These are phyloP conservation scores for Brasenia schreberi DNA, from an alignment of 164 flowering plant species.

Conservation along the genomic window DNA sequence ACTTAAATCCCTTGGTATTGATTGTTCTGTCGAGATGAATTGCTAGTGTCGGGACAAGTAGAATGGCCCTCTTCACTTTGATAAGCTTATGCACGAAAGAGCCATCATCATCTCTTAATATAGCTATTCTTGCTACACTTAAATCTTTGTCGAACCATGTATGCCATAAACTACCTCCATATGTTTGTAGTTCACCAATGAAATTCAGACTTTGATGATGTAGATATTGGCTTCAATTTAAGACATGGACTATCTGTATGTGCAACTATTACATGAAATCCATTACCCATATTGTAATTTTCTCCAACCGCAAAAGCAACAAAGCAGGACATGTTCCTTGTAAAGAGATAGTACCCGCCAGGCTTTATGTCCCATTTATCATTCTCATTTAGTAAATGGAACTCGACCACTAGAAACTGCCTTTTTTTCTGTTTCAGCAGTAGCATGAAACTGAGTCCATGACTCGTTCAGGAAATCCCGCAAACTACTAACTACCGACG, in stretches of 20 bases:
- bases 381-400: constrained; percentile 64
- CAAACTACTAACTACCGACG: constrained; percentile 63
- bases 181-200: constrained; percentile 85
- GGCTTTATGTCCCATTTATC: constrained; percentile 95
- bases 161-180: constrained; percentile 96
- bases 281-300: constrained; percentile 62
- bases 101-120: constrained; percentile 55
- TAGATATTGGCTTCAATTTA: constrained; percentile 79
- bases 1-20: too few species aligned
- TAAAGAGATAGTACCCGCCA: constrained; percentile 85
- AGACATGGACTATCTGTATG: constrained; percentile 96
- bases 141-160: constrained; percentile 96
- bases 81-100: constrained; percentile 76
- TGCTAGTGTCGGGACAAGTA: constrained; percentile 84
- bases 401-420: constrained; percentile 73
- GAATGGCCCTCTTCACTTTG: constrained; percentile 69
- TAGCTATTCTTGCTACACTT: constrained; percentile 83
- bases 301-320: constrained; percentile 88
- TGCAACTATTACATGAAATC: constrained; percentile 86
- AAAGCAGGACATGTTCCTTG: constrained; percentile 87
- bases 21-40: constrained; percentile 98
- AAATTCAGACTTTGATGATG: constrained; percentile 62
- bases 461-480: constrained; percentile 84
- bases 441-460: constrained; percentile 94
- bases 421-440: constrained; percentile 92